These are phyloP conservation scores for Mortierella alpina DNA, from an alignment of 192 early-diverging fungal genomes.

Conservation along the genomic window DNA sequence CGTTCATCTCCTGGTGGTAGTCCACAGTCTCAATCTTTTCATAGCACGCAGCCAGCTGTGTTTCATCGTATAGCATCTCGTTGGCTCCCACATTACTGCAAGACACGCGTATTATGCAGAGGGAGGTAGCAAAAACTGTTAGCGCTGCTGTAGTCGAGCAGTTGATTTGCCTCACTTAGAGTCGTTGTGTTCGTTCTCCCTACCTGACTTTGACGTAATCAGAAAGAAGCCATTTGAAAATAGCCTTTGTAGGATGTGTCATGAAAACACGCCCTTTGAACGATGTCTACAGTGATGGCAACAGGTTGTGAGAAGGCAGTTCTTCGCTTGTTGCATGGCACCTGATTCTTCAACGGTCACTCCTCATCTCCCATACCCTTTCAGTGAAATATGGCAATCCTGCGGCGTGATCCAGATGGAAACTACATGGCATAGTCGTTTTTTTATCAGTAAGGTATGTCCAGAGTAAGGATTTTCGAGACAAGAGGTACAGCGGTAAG, in stretches of 20 bases:
- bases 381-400: constrained; percentile 97
- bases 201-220: constrained; percentile 95
- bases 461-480: no score
- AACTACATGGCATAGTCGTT: constrained; percentile 60
- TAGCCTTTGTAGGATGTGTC: constrained; percentile 99
- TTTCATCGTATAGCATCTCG: constrained; percentile 90
- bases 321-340: neutral
- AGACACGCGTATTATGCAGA: neutral
- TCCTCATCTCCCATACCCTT: constrained; percentile 65
- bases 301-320: neutral
- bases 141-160: neutral
- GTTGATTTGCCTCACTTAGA: neutral
- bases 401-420: constrained; percentile 98
- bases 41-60: constrained; percentile 83
- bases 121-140: neutral
- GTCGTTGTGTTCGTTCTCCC: neutral
- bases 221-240: constrained; percentile 95
- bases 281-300: constrained; percentile 69
- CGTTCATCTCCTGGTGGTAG: constrained; percentile 95
- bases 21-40: constrained; percentile 95
- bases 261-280: constrained; percentile 98
- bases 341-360: no score
- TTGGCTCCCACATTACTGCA: constrained; percentile 76
- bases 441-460: no score
- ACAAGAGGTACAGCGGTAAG: no score